phyloP scores from a whole-genome alignment of 192 early-diverging fungal genomes.

The Piromyces sp. region DNA sequence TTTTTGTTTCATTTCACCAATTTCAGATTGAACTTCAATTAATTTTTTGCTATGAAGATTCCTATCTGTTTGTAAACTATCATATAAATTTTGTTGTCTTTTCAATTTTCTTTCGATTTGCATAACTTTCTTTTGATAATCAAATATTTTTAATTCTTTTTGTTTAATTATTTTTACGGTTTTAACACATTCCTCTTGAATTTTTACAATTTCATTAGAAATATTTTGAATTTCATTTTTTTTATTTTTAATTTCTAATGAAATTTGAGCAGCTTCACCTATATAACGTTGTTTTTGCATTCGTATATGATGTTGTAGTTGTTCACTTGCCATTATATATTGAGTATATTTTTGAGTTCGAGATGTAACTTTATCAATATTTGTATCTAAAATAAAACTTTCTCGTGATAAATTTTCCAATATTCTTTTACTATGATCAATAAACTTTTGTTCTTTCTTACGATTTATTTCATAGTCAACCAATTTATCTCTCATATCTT shows the following conservation, averaged over 20 bases:
- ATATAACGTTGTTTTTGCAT: conserved; percentile 16
- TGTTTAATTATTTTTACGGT: conserved; percentile 27
- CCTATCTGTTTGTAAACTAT: conserved; percentile 40
- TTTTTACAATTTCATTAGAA: conserved; percentile 13
- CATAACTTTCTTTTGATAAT: conserved; percentile 33
- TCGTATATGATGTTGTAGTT: conserved; percentile 33
- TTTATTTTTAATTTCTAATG: conserved; percentile 3
- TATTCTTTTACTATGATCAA: conserved; percentile 23
- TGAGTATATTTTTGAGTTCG: conserved; percentile 5
- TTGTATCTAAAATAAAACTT: conserved; percentile 22
- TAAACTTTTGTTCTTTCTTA: conserved; percentile 11
- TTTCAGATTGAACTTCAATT: conserved; percentile 37
- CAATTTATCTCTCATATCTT: conserved; percentile 21
- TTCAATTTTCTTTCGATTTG: conserved; percentile 45
- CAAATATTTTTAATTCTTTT: conserved; percentile 38
- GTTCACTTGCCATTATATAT: conserved; percentile 16
- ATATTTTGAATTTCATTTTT: conserved; percentile 7
- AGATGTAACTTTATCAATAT: conserved; percentile 19
- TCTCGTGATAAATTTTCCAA: conserved; percentile 34
- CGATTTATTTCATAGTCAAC: conserved; percentile 12
- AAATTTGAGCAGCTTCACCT: conserved; percentile 12
- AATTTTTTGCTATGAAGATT: conserved; percentile 43
- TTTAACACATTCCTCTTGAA: conserved; percentile 18
- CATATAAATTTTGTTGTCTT: conserved; percentile 49
- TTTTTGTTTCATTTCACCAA: conserved; percentile 40